A percentile compares a stretch with the other conserved stretches of the same genome.
Conservation (phyloP, 2,329 filamentous ascomycete genomes). For the Sporothrix variecibatus region DNA sequence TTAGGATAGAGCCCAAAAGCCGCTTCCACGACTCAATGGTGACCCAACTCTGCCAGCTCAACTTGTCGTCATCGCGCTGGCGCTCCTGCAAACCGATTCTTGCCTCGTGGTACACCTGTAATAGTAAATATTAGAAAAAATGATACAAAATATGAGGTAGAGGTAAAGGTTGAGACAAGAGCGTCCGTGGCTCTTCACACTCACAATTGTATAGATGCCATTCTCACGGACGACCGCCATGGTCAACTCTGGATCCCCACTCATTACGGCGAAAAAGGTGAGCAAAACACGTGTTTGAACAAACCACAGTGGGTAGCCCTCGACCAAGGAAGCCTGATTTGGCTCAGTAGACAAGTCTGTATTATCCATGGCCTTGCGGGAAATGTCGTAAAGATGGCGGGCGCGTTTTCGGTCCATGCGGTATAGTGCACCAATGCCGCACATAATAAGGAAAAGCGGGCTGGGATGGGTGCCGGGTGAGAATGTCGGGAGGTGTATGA, state of each 20-base stretch:
- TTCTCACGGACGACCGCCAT: background rate
- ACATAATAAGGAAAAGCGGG: background rate
- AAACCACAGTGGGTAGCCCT: background rate
- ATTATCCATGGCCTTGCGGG: background rate
- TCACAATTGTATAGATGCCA: background rate
- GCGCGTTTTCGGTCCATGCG: background rate
- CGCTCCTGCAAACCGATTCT: background rate
- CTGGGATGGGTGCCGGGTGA: background rate
- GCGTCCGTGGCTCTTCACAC: no score
- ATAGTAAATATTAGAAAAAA: no score
- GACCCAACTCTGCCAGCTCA: background rate
- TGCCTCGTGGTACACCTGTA: background rate
- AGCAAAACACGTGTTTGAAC: background rate
- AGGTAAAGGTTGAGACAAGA: no score
- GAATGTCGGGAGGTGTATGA: background rate
- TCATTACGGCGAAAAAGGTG: background rate
- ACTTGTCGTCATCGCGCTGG: background rate
- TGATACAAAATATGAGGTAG: no score
- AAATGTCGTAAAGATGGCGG: background rate
- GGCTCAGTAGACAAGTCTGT: background rate
- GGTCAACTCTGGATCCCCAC: background rate
- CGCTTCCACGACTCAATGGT: background rate
- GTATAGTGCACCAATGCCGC: background rate
- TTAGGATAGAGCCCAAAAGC: background rate
- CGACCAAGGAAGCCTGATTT: background rate